These are phyloP conservation scores for Amanita inopinata DNA, from an alignment of 768 basidiomycete genomes.

Conservation along the genomic window DNA sequence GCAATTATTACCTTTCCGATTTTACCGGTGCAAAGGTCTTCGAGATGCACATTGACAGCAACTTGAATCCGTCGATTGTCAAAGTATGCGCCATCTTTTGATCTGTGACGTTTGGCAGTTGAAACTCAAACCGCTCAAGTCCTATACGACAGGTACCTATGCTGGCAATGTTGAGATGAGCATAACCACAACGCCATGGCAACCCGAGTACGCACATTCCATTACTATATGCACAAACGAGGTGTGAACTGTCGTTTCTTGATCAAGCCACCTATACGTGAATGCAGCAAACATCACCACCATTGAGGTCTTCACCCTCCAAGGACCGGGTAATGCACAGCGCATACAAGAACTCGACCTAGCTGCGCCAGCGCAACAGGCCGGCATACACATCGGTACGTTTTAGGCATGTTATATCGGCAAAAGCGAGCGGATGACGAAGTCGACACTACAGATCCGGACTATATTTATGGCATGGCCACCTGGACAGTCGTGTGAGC, in stretches of 20 bases:
- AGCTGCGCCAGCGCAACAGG: slow-evolving; percentile 22
- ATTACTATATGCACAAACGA: neutral
- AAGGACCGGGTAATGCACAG: slow-evolving; percentile 18
- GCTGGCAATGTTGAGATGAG: slow-evolving; percentile 30
- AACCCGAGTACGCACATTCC: slow-evolving; percentile 25
- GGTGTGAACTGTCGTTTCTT: neutral
- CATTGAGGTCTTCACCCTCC: slow-evolving; percentile 19
- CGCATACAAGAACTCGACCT: slow-evolving; percentile 20
- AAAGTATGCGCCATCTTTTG: neutral
- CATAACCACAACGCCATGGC: slow-evolving; percentile 25
- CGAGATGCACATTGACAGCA: slow-evolving; percentile 36
- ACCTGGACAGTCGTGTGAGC: no score
- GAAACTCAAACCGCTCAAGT: neutral
- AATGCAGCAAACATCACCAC: slow-evolving; percentile 19
- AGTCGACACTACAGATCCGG: no score
- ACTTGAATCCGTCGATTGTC: slow-evolving; percentile 32
- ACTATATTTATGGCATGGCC: no score
- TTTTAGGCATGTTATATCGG: no score
- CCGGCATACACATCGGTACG: slow-evolving; percentile 26
- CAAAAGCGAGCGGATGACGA: no score
- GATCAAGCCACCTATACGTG: slow-evolving; percentile 21
- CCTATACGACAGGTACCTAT: neutral
- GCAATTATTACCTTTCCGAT: slow-evolving; percentile 36
- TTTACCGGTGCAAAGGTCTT: slow-evolving; percentile 29
- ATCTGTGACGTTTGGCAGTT: neutral